Evolutionary conservation across 1,139 yeast species (phyloP).

Genomic region (Yamadazyma taylorii): DNA sequence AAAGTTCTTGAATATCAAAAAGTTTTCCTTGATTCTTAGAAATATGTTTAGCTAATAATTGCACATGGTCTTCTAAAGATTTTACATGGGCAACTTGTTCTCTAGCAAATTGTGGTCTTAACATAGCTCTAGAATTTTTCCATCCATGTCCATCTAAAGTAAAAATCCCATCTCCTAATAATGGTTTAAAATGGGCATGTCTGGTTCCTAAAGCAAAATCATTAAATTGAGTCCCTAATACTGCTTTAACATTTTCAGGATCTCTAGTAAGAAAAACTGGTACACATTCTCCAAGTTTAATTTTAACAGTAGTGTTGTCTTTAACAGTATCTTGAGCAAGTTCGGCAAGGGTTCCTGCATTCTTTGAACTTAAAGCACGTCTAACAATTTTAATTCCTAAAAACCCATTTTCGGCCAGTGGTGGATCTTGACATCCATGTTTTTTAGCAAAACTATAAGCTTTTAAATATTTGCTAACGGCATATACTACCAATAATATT

Average conservation of each 20-base stretch:
- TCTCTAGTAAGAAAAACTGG: conserved; percentile 29
- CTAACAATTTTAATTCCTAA: conserved; percentile 20
- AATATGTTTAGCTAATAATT: conserved; percentile 36
- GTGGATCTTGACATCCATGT: conserved; percentile 52
- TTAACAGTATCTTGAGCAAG: conserved; percentile 17
- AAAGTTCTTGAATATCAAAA: conserved; percentile 50
- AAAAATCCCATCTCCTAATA: conserved; percentile 59
- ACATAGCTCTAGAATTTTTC: conserved; percentile 58
- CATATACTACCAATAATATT: conserved; percentile 8
- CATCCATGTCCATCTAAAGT: conserved; percentile 56
- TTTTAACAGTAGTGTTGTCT: conserved; percentile 16
- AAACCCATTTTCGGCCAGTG: conserved; percentile 30
- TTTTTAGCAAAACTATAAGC: conserved; percentile 47
- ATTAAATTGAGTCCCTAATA: conserved; percentile 46
- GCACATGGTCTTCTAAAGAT: conserved; percentile 48
- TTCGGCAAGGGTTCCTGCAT: conserved; percentile 28
- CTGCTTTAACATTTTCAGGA: conserved; percentile 42
- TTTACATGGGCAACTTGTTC: conserved; percentile 54
- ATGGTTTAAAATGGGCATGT: conserved; percentile 39
- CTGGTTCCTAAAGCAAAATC: conserved; percentile 55
- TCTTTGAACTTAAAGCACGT: conserved; percentile 20
- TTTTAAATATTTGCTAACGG: conserved; percentile 5
- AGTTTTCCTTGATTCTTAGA: conserved; percentile 25
- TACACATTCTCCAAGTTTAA: conserved; percentile 52
- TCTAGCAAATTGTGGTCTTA: conserved; percentile 59